Evolutionary conservation across 2,329 filamentous ascomycete species (phyloP).

Genomic region (Hansfordia pulvinata): DNA sequence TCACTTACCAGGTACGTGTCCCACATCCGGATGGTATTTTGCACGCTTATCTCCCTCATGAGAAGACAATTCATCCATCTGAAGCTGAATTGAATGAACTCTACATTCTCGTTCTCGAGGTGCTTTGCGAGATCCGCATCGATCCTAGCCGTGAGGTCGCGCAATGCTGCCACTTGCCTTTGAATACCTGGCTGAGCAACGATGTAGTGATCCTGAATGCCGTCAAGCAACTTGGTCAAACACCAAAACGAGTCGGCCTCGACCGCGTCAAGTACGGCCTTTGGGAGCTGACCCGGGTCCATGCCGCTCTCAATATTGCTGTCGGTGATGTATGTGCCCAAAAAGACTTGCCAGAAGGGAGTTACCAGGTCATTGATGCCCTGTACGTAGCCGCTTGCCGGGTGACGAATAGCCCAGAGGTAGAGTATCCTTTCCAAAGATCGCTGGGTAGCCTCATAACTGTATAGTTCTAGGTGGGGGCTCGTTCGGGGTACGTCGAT

Average conservation of each 20-base stretch:
- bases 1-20: conserved; percentile 92
- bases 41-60: conserved; percentile 94
- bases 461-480: conserved; percentile 87
- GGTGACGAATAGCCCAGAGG: conserved; percentile 94
- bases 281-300: conserved; percentile 90
- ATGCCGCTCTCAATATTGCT: conserved; percentile 84
- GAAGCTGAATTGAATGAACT: conserved; percentile 99
- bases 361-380: conserved; percentile 97
- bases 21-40: conserved; percentile 98
- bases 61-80: conserved; percentile 99
- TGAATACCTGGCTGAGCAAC: conserved; percentile 95
- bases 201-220: conserved; percentile 98
- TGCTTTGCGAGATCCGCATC: conserved; percentile 76
- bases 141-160: conserved; percentile 83
- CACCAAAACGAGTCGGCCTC: conserved; percentile 99
- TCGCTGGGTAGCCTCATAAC: conserved; percentile 89
- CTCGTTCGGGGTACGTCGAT: conserved; percentile 96
- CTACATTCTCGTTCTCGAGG: conserved; percentile 78
- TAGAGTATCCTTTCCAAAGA: conserved; percentile 92
- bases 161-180: conserved; percentile 75
- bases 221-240: conserved; percentile 91
- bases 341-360: conserved; percentile 95
- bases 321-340: conserved; percentile 91
- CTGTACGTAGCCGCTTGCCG: conserved; percentile 94
- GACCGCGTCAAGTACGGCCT: conserved; percentile 83